A percentile compares a stretch with the other conserved stretches of the same genome.
phyloP scores from a whole-genome alignment of 2,329 filamentous ascomycete species.

The Monosporascus sp. region DNA sequence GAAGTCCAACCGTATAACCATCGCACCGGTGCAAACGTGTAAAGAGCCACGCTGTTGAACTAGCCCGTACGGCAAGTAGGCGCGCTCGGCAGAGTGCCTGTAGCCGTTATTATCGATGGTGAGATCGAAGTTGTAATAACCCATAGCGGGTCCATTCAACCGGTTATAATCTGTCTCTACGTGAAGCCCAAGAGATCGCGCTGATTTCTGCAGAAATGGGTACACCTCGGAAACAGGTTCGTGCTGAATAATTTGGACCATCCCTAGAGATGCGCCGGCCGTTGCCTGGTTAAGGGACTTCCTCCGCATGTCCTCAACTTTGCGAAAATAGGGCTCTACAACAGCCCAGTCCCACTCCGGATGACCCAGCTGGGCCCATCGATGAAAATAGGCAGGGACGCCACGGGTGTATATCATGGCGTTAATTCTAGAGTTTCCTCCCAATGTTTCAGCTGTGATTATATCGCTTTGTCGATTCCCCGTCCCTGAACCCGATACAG shows the following conservation, averaged over 20 bases:
- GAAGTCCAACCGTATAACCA: slow-evolving; percentile 4
- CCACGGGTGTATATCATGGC: slow-evolving; percentile 1
- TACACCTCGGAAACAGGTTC: slow-evolving; percentile 6
- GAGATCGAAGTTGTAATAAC: slow-evolving; percentile 6
- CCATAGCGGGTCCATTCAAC: slow-evolving; percentile 3
- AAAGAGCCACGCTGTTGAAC: too few relatives aligned
- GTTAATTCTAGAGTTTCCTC: background rate
- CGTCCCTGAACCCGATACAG: background rate
- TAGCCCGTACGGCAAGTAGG: slow-evolving; percentile 3
- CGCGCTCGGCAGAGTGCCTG: slow-evolving; percentile 5
- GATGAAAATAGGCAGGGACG: slow-evolving; percentile 4
- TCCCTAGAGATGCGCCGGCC: background rate
- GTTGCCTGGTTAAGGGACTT: background rate
- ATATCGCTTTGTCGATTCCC: background rate
- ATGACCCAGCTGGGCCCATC: slow-evolving; percentile 16
- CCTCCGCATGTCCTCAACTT: slow-evolving; percentile 3
- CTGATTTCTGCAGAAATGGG: slow-evolving; percentile 6
- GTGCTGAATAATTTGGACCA: background rate
- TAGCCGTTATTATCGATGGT: slow-evolving; percentile 5
- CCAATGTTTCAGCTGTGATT: background rate
- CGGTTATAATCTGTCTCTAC: slow-evolving; percentile 5
- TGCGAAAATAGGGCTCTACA: slow-evolving; percentile 9
- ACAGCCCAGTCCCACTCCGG: slow-evolving; percentile 8
- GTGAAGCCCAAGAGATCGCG: slow-evolving; percentile 4
- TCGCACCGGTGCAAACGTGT: slow-evolving; percentile 3